Percentiles rank a stretch among this genome's conserved stretches.
Conservation (phyloP, 2,329 filamentous ascomycete genomes). For the Colletotrichum sp. region DNA sequence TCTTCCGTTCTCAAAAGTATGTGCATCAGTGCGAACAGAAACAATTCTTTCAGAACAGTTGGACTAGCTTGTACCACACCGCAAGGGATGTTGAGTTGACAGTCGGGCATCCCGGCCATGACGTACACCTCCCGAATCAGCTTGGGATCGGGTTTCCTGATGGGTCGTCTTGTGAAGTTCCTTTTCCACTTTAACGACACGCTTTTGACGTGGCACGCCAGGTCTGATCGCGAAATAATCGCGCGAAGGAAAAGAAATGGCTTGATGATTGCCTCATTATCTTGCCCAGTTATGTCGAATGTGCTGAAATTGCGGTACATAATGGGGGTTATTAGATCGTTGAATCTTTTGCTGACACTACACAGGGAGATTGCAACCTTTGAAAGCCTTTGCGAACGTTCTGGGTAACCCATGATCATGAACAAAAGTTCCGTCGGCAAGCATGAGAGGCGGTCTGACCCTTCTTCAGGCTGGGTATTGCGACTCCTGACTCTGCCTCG, state of each 20-base stretch:
- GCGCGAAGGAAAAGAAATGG: not conserved
- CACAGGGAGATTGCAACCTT: not conserved
- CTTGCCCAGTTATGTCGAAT: not conserved
- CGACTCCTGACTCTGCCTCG: not conserved
- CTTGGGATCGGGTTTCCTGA: not conserved
- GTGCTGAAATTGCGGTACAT: not conserved
- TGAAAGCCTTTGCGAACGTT: not conserved
- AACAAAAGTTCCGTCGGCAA: not conserved
- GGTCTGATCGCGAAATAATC: not conserved
- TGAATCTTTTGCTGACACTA: not conserved
- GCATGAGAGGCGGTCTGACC: not conserved
- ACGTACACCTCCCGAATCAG: not conserved
- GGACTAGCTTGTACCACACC: rapidly evolving
- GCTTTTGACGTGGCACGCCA: not conserved
- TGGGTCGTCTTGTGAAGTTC: rapidly evolving
- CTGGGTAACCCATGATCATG: not conserved
- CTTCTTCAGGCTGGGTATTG: not conserved
- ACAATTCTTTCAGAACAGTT: not conserved
- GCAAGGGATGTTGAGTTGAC: not conserved
- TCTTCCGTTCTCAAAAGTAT: rapidly evolving
- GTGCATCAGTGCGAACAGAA: not conserved
- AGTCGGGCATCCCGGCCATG: not conserved
- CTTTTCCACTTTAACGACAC: not conserved
- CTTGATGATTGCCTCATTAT: not conserved
- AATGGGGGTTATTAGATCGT: not conserved